Evolutionary conservation across 1,139 yeast species (phyloP).

Genomic region (Nakaseomyces delphensis): DNA sequence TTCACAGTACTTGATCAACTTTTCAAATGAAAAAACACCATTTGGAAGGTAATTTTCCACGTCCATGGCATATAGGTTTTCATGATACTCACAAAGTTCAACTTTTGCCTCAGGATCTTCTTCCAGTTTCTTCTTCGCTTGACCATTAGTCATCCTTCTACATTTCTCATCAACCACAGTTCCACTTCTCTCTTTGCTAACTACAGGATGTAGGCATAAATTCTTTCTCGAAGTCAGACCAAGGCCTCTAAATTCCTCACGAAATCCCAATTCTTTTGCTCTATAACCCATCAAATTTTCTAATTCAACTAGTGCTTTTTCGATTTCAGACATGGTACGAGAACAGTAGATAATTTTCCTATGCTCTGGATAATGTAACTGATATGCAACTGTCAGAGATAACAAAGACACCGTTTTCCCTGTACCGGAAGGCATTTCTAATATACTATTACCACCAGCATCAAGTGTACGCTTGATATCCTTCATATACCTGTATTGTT

Average conservation of each 20-base stretch:
- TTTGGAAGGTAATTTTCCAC: constrained; percentile 83
- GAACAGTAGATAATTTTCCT: constrained; percentile 93
- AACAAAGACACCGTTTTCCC: constrained; percentile 91
- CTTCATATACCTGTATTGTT: constrained; percentile 95
- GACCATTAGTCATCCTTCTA: constrained; percentile 88
- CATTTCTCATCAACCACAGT: constrained; percentile 92
- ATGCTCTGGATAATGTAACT: constrained; percentile 90
- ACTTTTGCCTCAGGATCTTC: constrained; percentile 50
- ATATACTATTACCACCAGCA: constrained; percentile 93
- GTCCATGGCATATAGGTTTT: constrained; percentile 73
- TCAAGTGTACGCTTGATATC: constrained; percentile 89
- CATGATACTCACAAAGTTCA: constrained; percentile 76
- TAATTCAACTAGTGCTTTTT: constrained; percentile 92
- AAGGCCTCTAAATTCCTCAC: constrained; percentile 82
- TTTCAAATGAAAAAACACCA: constrained; percentile 92
- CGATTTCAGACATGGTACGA: constrained; percentile 99
- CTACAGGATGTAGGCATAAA: constrained; percentile 81
- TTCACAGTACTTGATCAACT: constrained; percentile 67
- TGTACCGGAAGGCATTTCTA: constrained; percentile 99
- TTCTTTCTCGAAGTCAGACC: constrained; percentile 94
- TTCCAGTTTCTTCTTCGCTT: constrained; percentile 59
- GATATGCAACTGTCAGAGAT: constrained; percentile 89
- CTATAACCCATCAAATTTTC: constrained; percentile 82
- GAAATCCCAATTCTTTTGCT: constrained; percentile 69
- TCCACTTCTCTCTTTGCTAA: constrained; percentile 86